Conservation (phyloP, 495 filamentous ascomycete species). For the Bacidia rubella region DNA sequence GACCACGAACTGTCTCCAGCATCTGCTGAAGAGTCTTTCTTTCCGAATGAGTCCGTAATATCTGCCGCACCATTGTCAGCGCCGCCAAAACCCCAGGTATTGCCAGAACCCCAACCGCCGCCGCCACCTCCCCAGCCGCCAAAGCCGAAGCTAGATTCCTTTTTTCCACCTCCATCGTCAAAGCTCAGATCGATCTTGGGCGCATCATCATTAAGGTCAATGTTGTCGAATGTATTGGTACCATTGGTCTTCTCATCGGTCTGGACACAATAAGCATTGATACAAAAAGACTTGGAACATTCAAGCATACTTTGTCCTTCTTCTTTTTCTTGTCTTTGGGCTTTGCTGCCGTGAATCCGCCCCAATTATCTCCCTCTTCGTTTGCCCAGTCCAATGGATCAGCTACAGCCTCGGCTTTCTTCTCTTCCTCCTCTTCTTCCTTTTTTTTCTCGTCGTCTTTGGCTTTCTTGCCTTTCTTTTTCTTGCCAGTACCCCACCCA, state of each 20-base stretch:
- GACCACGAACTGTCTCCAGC: slow-evolving; percentile 25
- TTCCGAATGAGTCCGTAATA: slow-evolving; percentile 20
- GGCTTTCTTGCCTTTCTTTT: slow-evolving; percentile 27
- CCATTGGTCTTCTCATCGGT: slow-evolving; percentile 8
- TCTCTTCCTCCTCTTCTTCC: slow-evolving; percentile 21
- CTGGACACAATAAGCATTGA: slow-evolving; percentile 2
- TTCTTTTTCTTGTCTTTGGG: slow-evolving; percentile 31
- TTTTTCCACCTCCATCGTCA: slow-evolving; percentile 24
- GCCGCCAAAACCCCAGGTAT: slow-evolving; percentile 24
- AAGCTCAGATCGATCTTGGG: slow-evolving; percentile 36
- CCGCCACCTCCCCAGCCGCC: slow-evolving; percentile 30
- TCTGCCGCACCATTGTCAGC: slow-evolving; percentile 13
- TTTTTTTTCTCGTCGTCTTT: slow-evolving; percentile 24
- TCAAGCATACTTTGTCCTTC: slow-evolving; percentile 38
- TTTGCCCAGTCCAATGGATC: slow-evolving; percentile 22
- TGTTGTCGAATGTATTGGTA: slow-evolving; percentile 31
- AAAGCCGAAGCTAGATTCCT: slow-evolving; percentile 30
- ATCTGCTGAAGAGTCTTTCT: slow-evolving; percentile 13
- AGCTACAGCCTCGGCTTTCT: slow-evolving; percentile 18
- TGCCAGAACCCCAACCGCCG: slow-evolving; percentile 28
- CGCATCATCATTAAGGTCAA: slow-evolving; percentile 29
- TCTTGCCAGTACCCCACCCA: slow-evolving; percentile 24
- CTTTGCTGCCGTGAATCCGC: slow-evolving; percentile 14
- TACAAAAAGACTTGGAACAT: neutral
- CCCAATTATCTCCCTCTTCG: slow-evolving; percentile 27